These are phyloP conservation scores for Termitomyces sp. DNA, from an alignment of 768 basidiomycete species.

Conservation along the genomic window DNA sequence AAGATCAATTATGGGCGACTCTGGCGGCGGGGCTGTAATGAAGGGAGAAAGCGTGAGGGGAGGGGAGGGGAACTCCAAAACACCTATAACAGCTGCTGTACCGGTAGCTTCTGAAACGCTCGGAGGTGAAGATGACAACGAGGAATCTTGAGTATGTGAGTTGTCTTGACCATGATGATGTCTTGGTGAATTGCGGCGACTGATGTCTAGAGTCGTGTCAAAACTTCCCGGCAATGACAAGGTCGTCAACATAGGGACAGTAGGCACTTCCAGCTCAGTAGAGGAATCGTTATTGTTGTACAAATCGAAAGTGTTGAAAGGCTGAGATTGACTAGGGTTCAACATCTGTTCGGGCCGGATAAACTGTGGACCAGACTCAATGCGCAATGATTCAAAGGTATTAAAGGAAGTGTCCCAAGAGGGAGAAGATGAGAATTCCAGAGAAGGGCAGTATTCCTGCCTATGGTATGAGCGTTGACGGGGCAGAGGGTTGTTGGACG, in stretches of 20 bases:
- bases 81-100: constrained; percentile 6
- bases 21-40: constrained; percentile 11
- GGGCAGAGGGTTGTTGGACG: constrained; percentile 15
- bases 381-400: constrained; percentile 8
- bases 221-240: constrained; percentile 23
- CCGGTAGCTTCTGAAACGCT: constrained; percentile 8
- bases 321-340: constrained; percentile 6
- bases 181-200: constrained; percentile 7
- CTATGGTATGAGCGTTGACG: constrained; percentile 8
- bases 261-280: constrained; percentile 18
- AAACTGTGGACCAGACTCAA: background rate
- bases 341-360: constrained; percentile 2
- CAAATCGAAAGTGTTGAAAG: constrained; percentile 1
- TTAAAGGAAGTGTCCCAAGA: constrained; percentile 25
- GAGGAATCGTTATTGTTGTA: constrained; percentile 14
- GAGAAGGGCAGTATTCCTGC: constrained; percentile 13
- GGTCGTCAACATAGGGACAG: constrained; percentile 19
- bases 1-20: constrained; percentile 2
- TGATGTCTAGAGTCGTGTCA: constrained; percentile 11
- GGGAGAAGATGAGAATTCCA: constrained; percentile 16
- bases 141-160: background rate
- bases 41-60: constrained; percentile 16
- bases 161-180: background rate
- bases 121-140: constrained; percentile 5
- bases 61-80: constrained; percentile 10